Conservation (phyloP, 2,329 filamentous ascomycete genomes). For the Paracorniculantispora psalliotae region DNA sequence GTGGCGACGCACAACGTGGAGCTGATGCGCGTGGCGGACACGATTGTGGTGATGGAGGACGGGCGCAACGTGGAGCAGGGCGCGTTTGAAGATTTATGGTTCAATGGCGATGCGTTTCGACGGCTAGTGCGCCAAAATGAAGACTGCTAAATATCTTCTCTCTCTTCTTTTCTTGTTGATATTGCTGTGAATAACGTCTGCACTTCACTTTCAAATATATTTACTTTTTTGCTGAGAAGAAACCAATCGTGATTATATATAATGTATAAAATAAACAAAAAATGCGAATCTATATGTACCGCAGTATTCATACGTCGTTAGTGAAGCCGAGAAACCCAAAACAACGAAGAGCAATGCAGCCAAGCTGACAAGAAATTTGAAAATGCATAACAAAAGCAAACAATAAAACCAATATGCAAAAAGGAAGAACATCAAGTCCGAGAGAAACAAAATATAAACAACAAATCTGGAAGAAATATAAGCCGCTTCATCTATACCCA, state of each 20-base stretch:
- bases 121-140: slow-evolving; percentile 37
- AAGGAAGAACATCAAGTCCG: neutral
- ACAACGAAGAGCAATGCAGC: neutral
- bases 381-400: neutral
- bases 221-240: slow-evolving; percentile 16
- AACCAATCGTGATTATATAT: slow-evolving; percentile 1
- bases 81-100: slow-evolving; percentile 55
- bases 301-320: no score
- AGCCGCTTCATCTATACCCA: neutral
- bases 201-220: no score
- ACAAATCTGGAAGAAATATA: neutral
- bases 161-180: neutral
- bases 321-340: neutral
- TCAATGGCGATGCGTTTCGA: slow-evolving; percentile 40
- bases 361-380: neutral
- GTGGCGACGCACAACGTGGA: slow-evolving; percentile 76
- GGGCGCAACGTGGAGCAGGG: slow-evolving; percentile 64
- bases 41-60: slow-evolving; percentile 67
- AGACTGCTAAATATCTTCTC: neutral
- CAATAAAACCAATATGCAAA: neutral
- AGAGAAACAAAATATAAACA: neutral
- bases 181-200: neutral
- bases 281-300: neutral
- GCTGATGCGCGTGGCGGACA: slow-evolving; percentile 80
- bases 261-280: neutral